Evolutionary conservation across 2,329 filamentous ascomycete species (phyloP), one percentile per base, ranked within the genome.

Genomic region (Colletotrichum neosansevieriae): DNA sequence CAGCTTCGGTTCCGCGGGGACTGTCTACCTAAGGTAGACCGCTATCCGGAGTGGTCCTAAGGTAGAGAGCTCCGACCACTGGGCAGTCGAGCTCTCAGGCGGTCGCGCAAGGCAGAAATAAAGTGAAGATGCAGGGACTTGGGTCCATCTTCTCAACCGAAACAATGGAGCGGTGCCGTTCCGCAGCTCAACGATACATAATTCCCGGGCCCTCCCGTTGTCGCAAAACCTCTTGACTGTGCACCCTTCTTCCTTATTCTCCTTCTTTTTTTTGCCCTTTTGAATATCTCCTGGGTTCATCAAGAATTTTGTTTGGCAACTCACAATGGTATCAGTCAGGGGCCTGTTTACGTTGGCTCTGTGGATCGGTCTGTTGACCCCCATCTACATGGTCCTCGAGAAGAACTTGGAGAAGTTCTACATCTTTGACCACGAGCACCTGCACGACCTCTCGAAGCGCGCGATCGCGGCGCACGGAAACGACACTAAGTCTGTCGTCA

Each of bases 381-480:
- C 85, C 7, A 72, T 89, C 62, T 81, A 85, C 73, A 86, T 86
- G 79, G 73, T 85, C 68, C 76, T 89, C 45, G 88, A 91, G 78
- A 82, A 84, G 73, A 86, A 87, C 78, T 81, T 88, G 65, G 82
- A 88, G 70, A 80, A 78, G 66, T 90, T 94, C 83, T 96, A 94
- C 85, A 88, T 96, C 79, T 94, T 97, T 80, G 82, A 89, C 61
- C 86, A 87, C 2, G 82, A 84, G 15, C 85, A 93, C 70, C 85
- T 97, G 69, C 88, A 93, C 76, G 85, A 90, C 69, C 81, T 96
- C 38, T 86, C 91, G 11, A 81, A 87, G 79, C 86, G 88, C 70
- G 91, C 88, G 36, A 87, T 97, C 71, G 83, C 81, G 10, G 79
- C 85, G 44, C 89, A 95, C 78, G 92, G 92, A 73, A 92, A 94